phyloP scores from a whole-genome alignment of 768 basidiomycete species.

The Dacryopinax spathularia region DNA sequence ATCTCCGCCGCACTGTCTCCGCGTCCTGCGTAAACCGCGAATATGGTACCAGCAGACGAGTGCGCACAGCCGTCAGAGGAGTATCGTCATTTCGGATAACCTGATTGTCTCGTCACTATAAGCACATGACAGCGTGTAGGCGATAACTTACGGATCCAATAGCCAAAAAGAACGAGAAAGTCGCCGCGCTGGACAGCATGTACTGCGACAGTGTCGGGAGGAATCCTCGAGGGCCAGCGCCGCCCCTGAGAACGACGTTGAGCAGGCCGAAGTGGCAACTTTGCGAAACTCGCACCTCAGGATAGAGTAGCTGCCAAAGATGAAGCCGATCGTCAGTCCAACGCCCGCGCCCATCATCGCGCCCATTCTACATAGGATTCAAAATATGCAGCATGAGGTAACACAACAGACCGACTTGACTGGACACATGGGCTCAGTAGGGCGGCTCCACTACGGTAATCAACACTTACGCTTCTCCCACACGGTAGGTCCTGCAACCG shows the following conservation, averaged over 20 bases:
- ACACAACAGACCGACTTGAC: background rate
- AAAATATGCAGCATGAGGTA: background rate
- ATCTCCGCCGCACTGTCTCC: slow-evolving; percentile 24
- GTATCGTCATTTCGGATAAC: slow-evolving; percentile 73
- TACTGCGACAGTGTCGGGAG: slow-evolving; percentile 90
- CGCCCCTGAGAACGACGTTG: slow-evolving; percentile 40
- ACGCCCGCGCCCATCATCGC: slow-evolving; percentile 87
- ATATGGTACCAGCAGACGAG: background rate
- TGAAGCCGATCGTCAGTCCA: slow-evolving; percentile 91
- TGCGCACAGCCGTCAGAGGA: background rate
- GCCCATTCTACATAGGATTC: slow-evolving; percentile 50
- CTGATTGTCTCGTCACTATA: slow-evolving; percentile 27
- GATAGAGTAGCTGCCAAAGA: slow-evolving; percentile 89
- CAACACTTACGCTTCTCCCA: slow-evolving; percentile 3
- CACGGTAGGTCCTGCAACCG: background rate
- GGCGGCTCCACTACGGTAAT: background rate
- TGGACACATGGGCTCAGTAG: background rate
- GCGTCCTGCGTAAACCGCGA: slow-evolving; percentile 40
- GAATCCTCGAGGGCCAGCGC: slow-evolving; percentile 79
- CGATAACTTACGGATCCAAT: slow-evolving; percentile 63
- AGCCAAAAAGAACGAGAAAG: slow-evolving; percentile 92
- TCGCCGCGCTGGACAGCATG: slow-evolving; percentile 95
- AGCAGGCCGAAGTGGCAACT: background rate
- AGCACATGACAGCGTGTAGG: slow-evolving; percentile 8
- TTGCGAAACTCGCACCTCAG: slow-evolving; percentile 43